These are phyloP conservation scores for Plasmopara muralis DNA, from an alignment of 352 stramenopile species.

Conservation along the genomic window DNA sequence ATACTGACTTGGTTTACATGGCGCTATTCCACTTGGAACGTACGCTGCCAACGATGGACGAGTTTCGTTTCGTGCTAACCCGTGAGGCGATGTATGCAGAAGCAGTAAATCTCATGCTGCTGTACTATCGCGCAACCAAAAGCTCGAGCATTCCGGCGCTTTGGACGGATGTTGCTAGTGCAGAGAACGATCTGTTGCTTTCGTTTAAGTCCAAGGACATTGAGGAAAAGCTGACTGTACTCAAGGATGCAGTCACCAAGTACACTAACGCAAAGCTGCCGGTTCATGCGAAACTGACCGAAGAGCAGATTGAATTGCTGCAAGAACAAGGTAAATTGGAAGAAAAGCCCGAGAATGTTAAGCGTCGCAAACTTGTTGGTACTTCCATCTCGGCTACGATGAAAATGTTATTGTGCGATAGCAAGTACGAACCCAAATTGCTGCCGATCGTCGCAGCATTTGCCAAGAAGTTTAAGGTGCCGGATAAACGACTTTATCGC, in stretches of 20 bases:
- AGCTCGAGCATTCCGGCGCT: slow-evolving; percentile 49
- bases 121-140: slow-evolving; percentile 74
- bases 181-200: slow-evolving; percentile 66
- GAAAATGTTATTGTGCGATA: slow-evolving; percentile 66
- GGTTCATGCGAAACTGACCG: slow-evolving; percentile 55
- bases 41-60: slow-evolving; percentile 70
- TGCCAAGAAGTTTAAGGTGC: slow-evolving; percentile 87
- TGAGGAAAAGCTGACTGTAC: slow-evolving; percentile 55
- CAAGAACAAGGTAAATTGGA: slow-evolving; percentile 80
- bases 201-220: slow-evolving; percentile 59
- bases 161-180: slow-evolving; percentile 56
- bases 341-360: slow-evolving; percentile 76
- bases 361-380: slow-evolving; percentile 73
- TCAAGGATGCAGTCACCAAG: slow-evolving; percentile 64
- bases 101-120: slow-evolving; percentile 66
- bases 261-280: slow-evolving; percentile 64
- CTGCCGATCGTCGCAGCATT: slow-evolving; percentile 52
- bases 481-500: slow-evolving; percentile 88
- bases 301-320: slow-evolving; percentile 85
- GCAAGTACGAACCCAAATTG: slow-evolving; percentile 81
- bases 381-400: slow-evolving; percentile 85
- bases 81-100: slow-evolving; percentile 66
- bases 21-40: slow-evolving; percentile 83
- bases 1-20: slow-evolving; percentile 87
- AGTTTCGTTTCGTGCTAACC: slow-evolving; percentile 72